phyloP scores from a whole-genome alignment of 129 eudicot genomes.

The Logfia minima region DNA sequence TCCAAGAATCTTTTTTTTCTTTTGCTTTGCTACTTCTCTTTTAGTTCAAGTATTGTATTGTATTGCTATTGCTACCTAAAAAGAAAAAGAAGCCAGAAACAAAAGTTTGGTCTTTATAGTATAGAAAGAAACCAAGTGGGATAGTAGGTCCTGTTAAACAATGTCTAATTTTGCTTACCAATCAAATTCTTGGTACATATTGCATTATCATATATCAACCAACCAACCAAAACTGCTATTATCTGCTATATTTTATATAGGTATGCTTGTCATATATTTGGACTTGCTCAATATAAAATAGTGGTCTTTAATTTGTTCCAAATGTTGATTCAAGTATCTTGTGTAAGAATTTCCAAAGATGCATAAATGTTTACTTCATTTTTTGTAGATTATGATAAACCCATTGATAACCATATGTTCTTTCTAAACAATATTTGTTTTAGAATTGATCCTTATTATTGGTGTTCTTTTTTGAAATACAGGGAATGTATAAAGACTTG shows the following conservation, averaged over 20 bases:
- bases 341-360: not conserved
- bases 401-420: no score
- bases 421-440: no score
- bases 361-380: not conserved
- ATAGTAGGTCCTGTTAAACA: slow-evolving; percentile 19
- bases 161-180: slow-evolving; percentile 3
- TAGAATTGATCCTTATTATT: not conserved
- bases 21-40: slow-evolving; percentile 11
- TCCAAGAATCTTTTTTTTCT: slow-evolving; percentile 2
- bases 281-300: no score
- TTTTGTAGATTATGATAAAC: not conserved
- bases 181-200: not conserved
- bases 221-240: not conserved
- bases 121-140: not conserved
- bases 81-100: slow-evolving; percentile 12
- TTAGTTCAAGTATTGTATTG: slow-evolving; percentile 23
- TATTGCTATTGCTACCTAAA: slow-evolving; percentile 18
- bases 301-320: not conserved
- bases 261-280: no score
- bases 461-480: not conserved
- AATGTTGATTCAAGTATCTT: not conserved
- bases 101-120: slow-evolving; percentile 10
- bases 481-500: slow-evolving; percentile 39
- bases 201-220: not conserved
- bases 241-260: not conserved